Evolutionary conservation across 2,329 filamentous ascomycete genomes (phyloP).

Genomic region (Chalaropsis ovoidea): DNA sequence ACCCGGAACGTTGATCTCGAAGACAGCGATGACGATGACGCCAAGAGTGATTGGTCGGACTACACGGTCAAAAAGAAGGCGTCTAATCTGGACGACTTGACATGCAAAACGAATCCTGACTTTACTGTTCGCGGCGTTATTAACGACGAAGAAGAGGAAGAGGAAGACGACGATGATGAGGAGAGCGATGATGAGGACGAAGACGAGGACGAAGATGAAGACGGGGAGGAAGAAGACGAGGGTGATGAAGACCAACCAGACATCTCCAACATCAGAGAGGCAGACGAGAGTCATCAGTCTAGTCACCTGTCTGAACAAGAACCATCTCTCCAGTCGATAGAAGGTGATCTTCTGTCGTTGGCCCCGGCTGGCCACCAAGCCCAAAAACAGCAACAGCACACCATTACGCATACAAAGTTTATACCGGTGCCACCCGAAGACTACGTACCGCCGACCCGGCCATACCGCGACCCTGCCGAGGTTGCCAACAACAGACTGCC

Average conservation of each 20-base stretch:
- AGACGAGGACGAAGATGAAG: conserved; percentile 17
- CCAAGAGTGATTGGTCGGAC: conserved; percentile 74
- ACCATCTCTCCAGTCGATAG: conserved; percentile 9
- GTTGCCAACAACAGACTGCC: conserved; percentile 83
- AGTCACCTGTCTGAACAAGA: conserved; percentile 22
- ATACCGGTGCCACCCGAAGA: conserved; percentile 76
- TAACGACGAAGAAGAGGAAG: conserved; percentile 32
- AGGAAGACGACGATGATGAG: conserved; percentile 27
- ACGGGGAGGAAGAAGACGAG: conserved; percentile 5
- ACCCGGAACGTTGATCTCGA: conserved; percentile 47
- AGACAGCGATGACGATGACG: conserved; percentile 45
- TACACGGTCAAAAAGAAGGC: conserved; percentile 57
- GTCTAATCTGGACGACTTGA: conserved; percentile 36
- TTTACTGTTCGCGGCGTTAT: conserved; percentile 31
- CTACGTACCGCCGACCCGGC: conserved; percentile 66
- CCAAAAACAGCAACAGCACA: conserved; percentile 31
- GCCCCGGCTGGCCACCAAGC: neutral
- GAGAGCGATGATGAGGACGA: conserved; percentile 30
- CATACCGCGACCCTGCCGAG: conserved; percentile 69
- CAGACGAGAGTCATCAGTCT: conserved; percentile 33
- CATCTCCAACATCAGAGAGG: conserved; percentile 29
- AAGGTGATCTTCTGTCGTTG: neutral
- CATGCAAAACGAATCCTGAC: conserved; percentile 38
- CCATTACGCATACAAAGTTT: conserved; percentile 54
- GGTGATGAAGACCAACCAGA: conserved; percentile 31